Percentiles rank a stretch among this genome's conserved stretches.
Evolutionary conservation across 2,329 filamentous ascomycete species (phyloP).

Genomic region (Pseudogymnoascus sp.): DNA sequence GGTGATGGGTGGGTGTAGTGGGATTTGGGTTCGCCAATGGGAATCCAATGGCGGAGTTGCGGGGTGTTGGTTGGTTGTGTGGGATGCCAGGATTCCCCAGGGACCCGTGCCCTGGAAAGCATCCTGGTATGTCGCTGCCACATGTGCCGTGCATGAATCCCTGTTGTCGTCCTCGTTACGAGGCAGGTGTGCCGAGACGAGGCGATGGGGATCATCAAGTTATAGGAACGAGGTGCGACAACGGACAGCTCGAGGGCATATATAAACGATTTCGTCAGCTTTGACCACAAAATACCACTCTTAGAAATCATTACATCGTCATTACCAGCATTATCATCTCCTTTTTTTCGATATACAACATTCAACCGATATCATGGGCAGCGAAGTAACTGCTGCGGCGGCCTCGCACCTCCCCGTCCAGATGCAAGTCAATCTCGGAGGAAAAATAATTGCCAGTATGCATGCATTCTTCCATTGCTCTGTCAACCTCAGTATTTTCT

Average conservation of each 20-base stretch:
- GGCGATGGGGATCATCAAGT: neutral
- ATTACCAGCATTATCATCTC: neutral
- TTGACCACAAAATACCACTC: neutral
- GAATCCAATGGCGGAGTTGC: neutral
- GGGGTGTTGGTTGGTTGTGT: neutral
- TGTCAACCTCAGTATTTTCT: neutral
- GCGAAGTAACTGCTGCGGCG: neutral
- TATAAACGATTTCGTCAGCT: neutral
- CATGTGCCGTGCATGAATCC: neutral
- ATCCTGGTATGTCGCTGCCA: neutral
- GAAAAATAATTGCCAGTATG: constrained; percentile 31
- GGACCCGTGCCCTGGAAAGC: neutral
- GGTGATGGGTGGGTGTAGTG: neutral
- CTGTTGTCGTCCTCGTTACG: neutral
- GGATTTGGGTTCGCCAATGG: neutral
- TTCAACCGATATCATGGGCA: neutral
- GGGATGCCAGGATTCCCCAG: neutral
- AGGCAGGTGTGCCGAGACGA: neutral
- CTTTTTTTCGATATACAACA: neutral
- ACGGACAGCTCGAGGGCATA: neutral
- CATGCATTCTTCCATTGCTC: neutral
- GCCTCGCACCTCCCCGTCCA: constrained; percentile 12
- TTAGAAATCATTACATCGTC: neutral
- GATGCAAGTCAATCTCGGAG: constrained; percentile 25
- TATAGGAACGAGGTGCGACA: neutral